These are phyloP conservation scores for Coniosporium apollinis DNA, from an alignment of 495 filamentous ascomycete genomes.

Conservation along the genomic window DNA sequence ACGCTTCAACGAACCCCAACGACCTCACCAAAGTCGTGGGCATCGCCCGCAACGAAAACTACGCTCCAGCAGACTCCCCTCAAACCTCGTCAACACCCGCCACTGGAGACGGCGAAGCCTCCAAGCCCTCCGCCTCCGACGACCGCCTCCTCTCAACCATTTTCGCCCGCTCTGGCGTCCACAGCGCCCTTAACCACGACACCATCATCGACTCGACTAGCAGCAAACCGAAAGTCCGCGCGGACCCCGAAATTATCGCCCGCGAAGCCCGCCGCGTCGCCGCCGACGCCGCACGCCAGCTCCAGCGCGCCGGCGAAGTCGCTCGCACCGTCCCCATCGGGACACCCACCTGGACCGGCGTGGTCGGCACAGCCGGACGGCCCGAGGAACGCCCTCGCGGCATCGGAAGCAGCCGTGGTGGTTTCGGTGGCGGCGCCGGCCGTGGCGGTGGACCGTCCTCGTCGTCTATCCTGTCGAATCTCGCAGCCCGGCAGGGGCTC, in stretches of 20 bases:
- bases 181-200: conserved; percentile 77
- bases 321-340: conserved; percentile 60
- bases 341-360: conserved; percentile 86
- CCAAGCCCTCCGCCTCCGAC: conserved; percentile 21
- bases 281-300: conserved; percentile 53
- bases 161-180: conserved; percentile 68
- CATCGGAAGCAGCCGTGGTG: conserved; percentile 16
- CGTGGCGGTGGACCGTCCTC: conserved; percentile 15
- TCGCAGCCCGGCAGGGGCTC: conserved; percentile 12
- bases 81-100: conserved; percentile 5
- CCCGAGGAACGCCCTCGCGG: conserved; percentile 23
- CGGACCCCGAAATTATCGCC: conserved; percentile 57
- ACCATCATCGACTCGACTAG: conserved; percentile 49
- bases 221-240: conserved; percentile 42
- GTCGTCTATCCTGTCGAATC: conserved; percentile 16
- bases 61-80: conserved; percentile 5
- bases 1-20: conserved; percentile 20
- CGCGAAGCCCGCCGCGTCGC: conserved; percentile 67
- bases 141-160: conserved; percentile 71
- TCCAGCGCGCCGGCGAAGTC: conserved; percentile 54
- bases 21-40: conserved; percentile 28
- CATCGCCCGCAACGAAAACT: conserved; percentile 29
- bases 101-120: conserved; percentile 16
- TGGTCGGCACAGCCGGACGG: conserved; percentile 54
- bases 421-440: neutral